Conservation (phyloP, 805 yeast species). For the Ogataea naganishii region DNA sequence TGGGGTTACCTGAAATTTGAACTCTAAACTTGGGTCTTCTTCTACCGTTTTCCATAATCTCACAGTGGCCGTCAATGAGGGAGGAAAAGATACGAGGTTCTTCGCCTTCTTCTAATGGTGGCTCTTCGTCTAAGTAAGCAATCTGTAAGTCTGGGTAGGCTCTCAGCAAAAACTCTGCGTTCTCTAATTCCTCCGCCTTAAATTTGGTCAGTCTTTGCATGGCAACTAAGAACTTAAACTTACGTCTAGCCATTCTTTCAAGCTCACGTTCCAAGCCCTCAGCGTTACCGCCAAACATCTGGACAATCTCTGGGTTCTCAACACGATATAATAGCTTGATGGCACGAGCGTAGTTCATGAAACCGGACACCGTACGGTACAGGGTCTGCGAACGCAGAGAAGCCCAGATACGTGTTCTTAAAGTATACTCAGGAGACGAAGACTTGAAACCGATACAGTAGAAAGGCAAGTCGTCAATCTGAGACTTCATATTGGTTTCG, state of each 20-base stretch:
- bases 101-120: constrained; percentile 62
- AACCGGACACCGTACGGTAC: constrained; percentile 95
- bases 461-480: constrained; percentile 88
- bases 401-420: constrained; percentile 98
- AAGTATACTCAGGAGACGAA: constrained; percentile 93
- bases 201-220: constrained; percentile 79
- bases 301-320: constrained; percentile 91
- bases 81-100: constrained; percentile 69
- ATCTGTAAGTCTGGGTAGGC: constrained; percentile 83
- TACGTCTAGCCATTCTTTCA: constrained; percentile 81
- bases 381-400: constrained; percentile 94
- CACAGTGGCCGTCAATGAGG: constrained; percentile 75
- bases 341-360: constrained; percentile 97
- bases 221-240: constrained; percentile 72
- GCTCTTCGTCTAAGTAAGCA: constrained; percentile 92
- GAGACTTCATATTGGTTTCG: constrained; percentile 50
- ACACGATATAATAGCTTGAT: constrained; percentile 88
- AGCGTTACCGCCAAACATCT: constrained; percentile 98
- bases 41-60: constrained; percentile 61
- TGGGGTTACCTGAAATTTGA: constrained; percentile 76
- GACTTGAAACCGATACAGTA: constrained; percentile 96
- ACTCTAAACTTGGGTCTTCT: constrained; percentile 72
- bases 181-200: constrained; percentile 65
- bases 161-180: constrained; percentile 71
- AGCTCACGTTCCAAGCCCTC: constrained; percentile 93